These are phyloP conservation scores for Trichoderma simmonsii DNA, from an alignment of 2,329 filamentous ascomycete genomes.

Conservation along the genomic window DNA sequence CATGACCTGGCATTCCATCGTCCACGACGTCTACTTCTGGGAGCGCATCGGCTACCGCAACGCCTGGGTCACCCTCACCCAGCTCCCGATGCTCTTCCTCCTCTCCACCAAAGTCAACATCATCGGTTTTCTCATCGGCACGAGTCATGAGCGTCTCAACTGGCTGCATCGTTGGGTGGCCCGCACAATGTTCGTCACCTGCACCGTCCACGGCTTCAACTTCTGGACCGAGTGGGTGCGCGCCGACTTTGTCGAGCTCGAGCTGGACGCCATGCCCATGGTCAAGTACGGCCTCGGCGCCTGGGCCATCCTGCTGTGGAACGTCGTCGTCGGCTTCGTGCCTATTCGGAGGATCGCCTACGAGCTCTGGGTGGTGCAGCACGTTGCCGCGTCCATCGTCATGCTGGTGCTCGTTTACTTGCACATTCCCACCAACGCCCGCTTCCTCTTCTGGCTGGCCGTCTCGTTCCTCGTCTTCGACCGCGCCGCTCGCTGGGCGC, in stretches of 20 bases:
- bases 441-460: slow-evolving; percentile 64
- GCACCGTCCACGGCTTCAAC: slow-evolving; percentile 66
- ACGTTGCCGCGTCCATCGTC: slow-evolving; percentile 58
- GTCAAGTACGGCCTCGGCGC: slow-evolving; percentile 65
- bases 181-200: slow-evolving; percentile 65
- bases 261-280: slow-evolving; percentile 60
- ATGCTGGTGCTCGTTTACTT: slow-evolving; percentile 62
- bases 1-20: slow-evolving; percentile 48
- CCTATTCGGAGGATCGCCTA: slow-evolving; percentile 65
- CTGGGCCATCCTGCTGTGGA: slow-evolving; percentile 65
- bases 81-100: slow-evolving; percentile 62
- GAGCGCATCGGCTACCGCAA: slow-evolving; percentile 66
- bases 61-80: slow-evolving; percentile 63
- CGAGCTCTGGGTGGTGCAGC: slow-evolving; percentile 68
- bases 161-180: slow-evolving; percentile 73
- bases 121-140: slow-evolving; percentile 59
- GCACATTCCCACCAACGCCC: slow-evolving; percentile 59
- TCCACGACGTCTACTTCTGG: slow-evolving; percentile 55
- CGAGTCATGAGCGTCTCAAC: slow-evolving; percentile 66
- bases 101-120: slow-evolving; percentile 58
- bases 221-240: slow-evolving; percentile 64
- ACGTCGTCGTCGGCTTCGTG: slow-evolving; percentile 58
- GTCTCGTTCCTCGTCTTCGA: slow-evolving; percentile 62
- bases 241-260: slow-evolving; percentile 55
- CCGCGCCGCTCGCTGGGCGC: slow-evolving; percentile 48